Evolutionary conservation across 192 early-diverging fungal species (phyloP).

Genomic region (Piromyces sp.): DNA sequence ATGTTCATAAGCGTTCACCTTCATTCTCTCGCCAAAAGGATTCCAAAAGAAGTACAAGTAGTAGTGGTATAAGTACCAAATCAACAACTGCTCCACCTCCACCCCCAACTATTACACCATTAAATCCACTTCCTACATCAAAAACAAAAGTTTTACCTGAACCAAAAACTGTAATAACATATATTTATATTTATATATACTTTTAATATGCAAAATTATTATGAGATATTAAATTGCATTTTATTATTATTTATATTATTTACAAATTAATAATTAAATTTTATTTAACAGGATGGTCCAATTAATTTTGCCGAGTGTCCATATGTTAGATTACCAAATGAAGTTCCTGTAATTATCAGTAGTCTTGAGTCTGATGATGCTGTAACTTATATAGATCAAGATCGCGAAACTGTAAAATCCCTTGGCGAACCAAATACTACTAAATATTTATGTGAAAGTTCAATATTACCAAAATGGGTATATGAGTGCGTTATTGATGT

Average conservation of each 20-base stretch:
- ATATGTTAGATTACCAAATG: constrained; percentile 34
- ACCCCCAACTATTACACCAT: neutral
- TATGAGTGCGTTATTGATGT: constrained; percentile 53
- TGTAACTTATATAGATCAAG: constrained; percentile 49
- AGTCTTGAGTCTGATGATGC: constrained; percentile 56
- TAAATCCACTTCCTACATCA: neutral
- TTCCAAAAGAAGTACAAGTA: neutral
- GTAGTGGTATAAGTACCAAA: neutral
- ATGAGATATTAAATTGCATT: too few relatives aligned
- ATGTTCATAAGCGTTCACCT: neutral
- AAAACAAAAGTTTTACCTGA: neutral
- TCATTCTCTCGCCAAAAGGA: neutral
- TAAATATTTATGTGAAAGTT: neutral
- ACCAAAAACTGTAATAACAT: neutral
- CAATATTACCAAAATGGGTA: constrained; percentile 60
- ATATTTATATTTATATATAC: too few relatives aligned
- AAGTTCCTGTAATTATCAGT: constrained; percentile 51
- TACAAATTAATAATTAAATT: too few relatives aligned
- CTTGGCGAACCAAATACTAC: constrained; percentile 19
- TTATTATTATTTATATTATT: too few relatives aligned
- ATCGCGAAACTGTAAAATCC: constrained; percentile 42
- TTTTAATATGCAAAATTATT: neutral
- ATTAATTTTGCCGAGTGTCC: constrained; percentile 41
- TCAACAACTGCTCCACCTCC: neutral
- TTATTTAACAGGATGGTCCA: neutral